Percentiles rank a stretch among this genome's conserved stretches.
Conservation (phyloP, 2,329 filamentous ascomycete genomes). For the Diplodia mutila region DNA sequence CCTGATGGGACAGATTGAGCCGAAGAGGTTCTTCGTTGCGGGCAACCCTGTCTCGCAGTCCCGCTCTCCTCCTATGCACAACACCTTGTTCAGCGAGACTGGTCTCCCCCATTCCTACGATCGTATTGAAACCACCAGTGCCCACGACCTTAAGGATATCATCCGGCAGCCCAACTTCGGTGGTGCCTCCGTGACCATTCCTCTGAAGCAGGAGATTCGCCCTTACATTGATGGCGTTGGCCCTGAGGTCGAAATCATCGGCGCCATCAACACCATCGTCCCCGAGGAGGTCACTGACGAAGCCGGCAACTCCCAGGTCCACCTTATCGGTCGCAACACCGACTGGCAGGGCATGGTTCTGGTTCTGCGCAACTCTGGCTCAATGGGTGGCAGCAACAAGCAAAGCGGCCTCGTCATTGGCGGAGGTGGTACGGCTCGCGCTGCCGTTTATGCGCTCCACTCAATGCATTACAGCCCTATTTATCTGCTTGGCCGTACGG, state of each 20-base stretch:
- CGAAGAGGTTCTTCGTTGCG: slow-evolving; percentile 82
- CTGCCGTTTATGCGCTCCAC: slow-evolving; percentile 86
- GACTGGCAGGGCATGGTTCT: slow-evolving; percentile 93
- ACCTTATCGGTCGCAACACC: slow-evolving; percentile 85
- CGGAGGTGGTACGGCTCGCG: slow-evolving; percentile 87
- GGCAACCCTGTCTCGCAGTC: slow-evolving; percentile 83
- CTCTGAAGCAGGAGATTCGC: slow-evolving; percentile 88
- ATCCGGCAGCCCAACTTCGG: slow-evolving; percentile 78
- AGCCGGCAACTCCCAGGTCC: slow-evolving; percentile 48
- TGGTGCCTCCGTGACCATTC: slow-evolving; percentile 93
- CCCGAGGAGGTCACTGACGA: slow-evolving; percentile 51
- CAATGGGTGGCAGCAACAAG: slow-evolving; percentile 38
- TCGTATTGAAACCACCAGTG: slow-evolving; percentile 72
- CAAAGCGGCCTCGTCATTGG: slow-evolving; percentile 75
- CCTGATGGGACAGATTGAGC: slow-evolving; percentile 75
- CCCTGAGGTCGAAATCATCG: slow-evolving; percentile 77
- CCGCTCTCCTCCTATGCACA: slow-evolving; percentile 87
- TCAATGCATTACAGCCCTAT: slow-evolving; percentile 83
- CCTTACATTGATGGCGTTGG: slow-evolving; percentile 78
- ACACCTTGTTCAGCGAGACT: slow-evolving; percentile 73
- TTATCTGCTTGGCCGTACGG: slow-evolving; percentile 80
- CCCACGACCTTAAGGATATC: slow-evolving; percentile 61
- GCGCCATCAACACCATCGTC: slow-evolving; percentile 93
- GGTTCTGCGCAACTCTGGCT: slow-evolving; percentile 71
- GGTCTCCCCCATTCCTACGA: slow-evolving; percentile 87